Percentiles rank a stretch among this genome's conserved stretches.
Conservation (phyloP, 441 rosid genomes). For the Viola pubescens region DNA sequence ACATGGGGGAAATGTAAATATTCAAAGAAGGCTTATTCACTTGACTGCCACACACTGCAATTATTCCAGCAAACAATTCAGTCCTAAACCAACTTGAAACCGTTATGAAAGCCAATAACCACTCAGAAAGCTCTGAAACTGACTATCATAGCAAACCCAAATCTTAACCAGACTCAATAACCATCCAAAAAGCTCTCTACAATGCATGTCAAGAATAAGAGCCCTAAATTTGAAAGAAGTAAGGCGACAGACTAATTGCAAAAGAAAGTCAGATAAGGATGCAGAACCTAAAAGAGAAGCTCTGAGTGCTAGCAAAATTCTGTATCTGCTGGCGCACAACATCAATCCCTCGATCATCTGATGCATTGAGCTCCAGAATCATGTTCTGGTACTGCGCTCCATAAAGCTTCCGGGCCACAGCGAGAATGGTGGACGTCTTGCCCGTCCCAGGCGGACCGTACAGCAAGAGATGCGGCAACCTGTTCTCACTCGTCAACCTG, state of each 20-base stretch:
- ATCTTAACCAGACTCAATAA: too few relatives aligned
- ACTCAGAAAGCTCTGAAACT: too few relatives aligned
- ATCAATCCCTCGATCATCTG: slow-evolving; percentile 93
- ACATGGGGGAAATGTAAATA: too few relatives aligned
- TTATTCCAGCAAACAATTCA: too few relatives aligned
- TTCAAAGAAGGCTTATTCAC: too few relatives aligned
- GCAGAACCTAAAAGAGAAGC: slow-evolving; percentile 66
- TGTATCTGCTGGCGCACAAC: slow-evolving; percentile 91
- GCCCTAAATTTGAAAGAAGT: neutral
- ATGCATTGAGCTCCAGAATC: slow-evolving; percentile 94
- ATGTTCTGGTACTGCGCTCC: slow-evolving; percentile 79
- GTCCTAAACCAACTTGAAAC: too few relatives aligned
- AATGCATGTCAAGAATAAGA: too few relatives aligned
- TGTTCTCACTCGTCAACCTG: slow-evolving; percentile 86
- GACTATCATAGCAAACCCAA: too few relatives aligned
- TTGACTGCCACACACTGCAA: too few relatives aligned
- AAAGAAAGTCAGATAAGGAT: neutral
- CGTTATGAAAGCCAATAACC: too few relatives aligned
- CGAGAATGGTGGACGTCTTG: slow-evolving; percentile 91
- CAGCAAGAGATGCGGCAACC: slow-evolving; percentile 78
- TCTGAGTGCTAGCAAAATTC: slow-evolving; percentile 92
- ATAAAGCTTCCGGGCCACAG: slow-evolving; percentile 84
- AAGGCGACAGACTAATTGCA: neutral
- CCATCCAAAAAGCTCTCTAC: too few relatives aligned
- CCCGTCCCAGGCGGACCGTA: slow-evolving; percentile 99